phyloP scores from a whole-genome alignment of 164 flowering plant genomes.

The Paratinospora sagittata region DNA sequence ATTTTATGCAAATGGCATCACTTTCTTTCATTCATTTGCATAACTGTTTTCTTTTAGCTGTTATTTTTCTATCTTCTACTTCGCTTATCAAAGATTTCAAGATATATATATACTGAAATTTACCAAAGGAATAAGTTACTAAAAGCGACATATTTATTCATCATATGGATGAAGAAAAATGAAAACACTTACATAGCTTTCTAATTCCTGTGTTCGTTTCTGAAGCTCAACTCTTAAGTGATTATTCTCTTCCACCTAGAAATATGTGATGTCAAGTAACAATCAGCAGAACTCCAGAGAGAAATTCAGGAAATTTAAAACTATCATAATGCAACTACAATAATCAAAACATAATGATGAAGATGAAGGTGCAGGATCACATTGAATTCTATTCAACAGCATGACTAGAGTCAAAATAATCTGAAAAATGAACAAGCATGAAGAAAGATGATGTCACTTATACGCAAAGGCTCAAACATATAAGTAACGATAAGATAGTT shows the following conservation, averaged over 20 bases:
- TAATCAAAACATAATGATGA: background rate
- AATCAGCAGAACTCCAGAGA: background rate
- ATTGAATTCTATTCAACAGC: background rate
- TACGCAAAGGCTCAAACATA: too few species aligned
- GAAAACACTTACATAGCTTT: conserved; percentile 48
- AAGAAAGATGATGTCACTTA: background rate
- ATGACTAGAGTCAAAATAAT: background rate
- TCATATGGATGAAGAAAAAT: background rate
- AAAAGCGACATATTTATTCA: background rate
- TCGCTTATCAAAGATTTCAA: background rate
- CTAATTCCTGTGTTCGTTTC: conserved; percentile 39
- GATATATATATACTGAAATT: background rate
- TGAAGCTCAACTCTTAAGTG: conserved; percentile 57
- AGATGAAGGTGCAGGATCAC: background rate
- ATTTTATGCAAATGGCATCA: too few species aligned
- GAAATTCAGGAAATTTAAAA: background rate
- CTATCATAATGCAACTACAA: background rate
- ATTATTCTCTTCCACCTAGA: conserved; percentile 64
- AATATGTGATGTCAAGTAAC: conserved; percentile 4
- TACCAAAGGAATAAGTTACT: background rate
- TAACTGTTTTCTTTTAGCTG: background rate
- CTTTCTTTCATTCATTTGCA: too few species aligned
- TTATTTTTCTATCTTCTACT: background rate
- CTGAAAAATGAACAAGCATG: background rate
- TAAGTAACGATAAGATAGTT: too few species aligned